A percentile compares a stretch with the other conserved stretches of the same genome.
Evolutionary conservation across 257 asterid species (phyloP).

Genomic region (Henckelia pumila): DNA sequence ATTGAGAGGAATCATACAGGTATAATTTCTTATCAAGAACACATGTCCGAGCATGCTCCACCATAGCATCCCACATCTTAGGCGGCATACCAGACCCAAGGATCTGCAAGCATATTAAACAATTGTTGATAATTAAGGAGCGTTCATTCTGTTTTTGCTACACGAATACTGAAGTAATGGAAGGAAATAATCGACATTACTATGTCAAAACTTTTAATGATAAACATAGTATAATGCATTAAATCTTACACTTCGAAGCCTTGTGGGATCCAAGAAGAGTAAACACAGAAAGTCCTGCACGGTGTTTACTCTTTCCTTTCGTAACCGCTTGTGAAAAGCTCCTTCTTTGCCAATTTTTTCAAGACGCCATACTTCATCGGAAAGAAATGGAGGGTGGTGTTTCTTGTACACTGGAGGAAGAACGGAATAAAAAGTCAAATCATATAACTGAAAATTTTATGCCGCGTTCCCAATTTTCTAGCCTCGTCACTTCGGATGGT

Average conservation of each 20-base stretch:
- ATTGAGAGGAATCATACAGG: constrained; percentile 46
- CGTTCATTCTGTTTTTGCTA: no score
- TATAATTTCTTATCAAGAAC: constrained; percentile 62
- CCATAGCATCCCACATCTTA: constrained; percentile 80
- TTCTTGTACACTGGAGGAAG: constrained; percentile 73
- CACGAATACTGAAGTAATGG: neutral
- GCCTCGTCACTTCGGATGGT: neutral
- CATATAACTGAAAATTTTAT: constrained; percentile 1
- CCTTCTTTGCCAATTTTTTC: constrained; percentile 92
- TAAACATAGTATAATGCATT: neutral
- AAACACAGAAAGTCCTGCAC: constrained; percentile 75
- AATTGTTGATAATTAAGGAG: neutral
- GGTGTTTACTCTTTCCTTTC: constrained; percentile 58
- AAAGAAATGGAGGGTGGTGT: constrained; percentile 88
- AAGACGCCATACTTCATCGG: constrained; percentile 88
- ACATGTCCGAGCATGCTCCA: constrained; percentile 87
- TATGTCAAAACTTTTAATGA: no score
- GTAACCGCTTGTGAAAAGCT: constrained; percentile 83
- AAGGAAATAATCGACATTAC: neutral
- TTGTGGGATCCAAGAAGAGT: constrained; percentile 52
- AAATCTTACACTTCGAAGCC: constrained; percentile 71
- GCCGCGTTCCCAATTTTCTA: neutral
- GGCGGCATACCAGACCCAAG: constrained; percentile 89
- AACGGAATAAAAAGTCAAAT: constrained; percentile 10
- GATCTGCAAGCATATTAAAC: constrained; percentile 45